Percentiles rank a stretch among this genome's conserved stretches.
phyloP scores from a whole-genome alignment of 1,139 yeast species.

The Nakaseomyces uthaithaninus region DNA sequence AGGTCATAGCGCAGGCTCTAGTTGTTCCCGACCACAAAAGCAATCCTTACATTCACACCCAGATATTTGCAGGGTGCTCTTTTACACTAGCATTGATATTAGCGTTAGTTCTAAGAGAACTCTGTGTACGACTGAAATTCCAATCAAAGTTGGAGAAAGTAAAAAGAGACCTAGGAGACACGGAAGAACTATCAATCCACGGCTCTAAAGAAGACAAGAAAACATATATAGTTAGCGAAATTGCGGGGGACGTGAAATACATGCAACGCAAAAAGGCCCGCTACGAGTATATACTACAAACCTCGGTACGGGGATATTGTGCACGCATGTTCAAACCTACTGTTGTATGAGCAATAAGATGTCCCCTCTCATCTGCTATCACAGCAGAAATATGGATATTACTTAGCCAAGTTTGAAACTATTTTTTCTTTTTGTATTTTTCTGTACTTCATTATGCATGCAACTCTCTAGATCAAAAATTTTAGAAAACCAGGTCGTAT shows the following conservation, averaged over 20 bases:
- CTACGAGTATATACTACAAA: neutral
- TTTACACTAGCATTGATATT: conserved; percentile 35
- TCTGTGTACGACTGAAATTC: conserved; percentile 32
- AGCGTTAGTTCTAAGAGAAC: conserved; percentile 37
- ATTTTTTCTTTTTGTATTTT: too few relatives aligned
- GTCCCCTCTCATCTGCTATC: too few relatives aligned
- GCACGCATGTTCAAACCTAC: neutral
- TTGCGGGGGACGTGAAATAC: too few relatives aligned
- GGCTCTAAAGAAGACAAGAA: neutral
- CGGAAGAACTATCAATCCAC: too few relatives aligned
- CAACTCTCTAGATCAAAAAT: too few relatives aligned
- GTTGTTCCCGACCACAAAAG: conserved; percentile 31
- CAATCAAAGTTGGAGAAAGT: neutral
- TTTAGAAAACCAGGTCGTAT: too few relatives aligned
- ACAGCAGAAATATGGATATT: too few relatives aligned
- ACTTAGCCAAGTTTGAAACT: too few relatives aligned
- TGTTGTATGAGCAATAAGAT: too few relatives aligned
- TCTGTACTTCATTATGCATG: too few relatives aligned
- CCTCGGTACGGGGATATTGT: neutral
- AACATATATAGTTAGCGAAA: neutral
- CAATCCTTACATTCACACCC: conserved; percentile 51
- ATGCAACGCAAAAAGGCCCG: neutral
- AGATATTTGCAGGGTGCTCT: conserved; percentile 49
- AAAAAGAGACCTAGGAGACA: neutral
- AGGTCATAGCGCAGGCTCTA: conserved; percentile 46